Evolutionary conservation across 495 filamentous ascomycete species (phyloP).

Genomic region (Hypoxylon crocopeplum): DNA sequence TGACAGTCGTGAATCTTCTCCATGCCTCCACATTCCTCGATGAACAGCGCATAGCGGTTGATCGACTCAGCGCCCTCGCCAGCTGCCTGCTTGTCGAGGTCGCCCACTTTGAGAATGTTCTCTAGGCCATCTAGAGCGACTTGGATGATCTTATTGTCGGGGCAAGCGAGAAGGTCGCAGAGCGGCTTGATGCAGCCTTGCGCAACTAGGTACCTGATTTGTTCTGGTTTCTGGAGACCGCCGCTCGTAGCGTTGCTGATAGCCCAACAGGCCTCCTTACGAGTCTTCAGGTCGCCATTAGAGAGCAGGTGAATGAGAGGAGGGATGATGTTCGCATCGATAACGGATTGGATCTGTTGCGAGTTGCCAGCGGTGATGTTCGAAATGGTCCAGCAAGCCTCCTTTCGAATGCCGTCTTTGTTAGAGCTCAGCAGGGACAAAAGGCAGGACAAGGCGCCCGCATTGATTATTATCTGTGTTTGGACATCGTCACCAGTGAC

Average conservation of each 20-base stretch:
- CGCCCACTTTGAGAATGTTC: conserved; percentile 99
- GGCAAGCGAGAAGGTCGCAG: conserved; percentile 94
- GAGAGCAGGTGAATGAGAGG: conserved; percentile 94
- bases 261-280: conserved; percentile 99
- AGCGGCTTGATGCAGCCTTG: conserved; percentile 97
- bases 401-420: conserved; percentile 99
- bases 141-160: conserved; percentile 99
- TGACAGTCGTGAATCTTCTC: conserved; percentile 99
- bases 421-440: conserved; percentile 91
- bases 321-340: conserved; percentile 96
- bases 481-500: conserved; percentile 99
- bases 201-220: conserved; percentile 92
- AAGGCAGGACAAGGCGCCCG: conserved; percentile 88
- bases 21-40: conserved; percentile 99
- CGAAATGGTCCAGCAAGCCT: conserved; percentile 99
- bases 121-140: conserved; percentile 97
- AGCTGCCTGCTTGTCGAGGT: conserved; percentile 93
- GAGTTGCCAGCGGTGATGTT: conserved; percentile 99
- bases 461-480: conserved; percentile 99
- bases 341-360: conserved; percentile 94
- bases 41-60: conserved; percentile 97
- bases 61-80: conserved; percentile 76
- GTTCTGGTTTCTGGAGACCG: conserved; percentile 97
- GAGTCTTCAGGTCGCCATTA: conserved; percentile 98
- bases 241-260: conserved; percentile 99